Percentiles rank a stretch among this genome's conserved stretches.
These are phyloP conservation scores for Fraxinus nigra DNA, from an alignment of 305 asterid species.

Conservation along the genomic window DNA sequence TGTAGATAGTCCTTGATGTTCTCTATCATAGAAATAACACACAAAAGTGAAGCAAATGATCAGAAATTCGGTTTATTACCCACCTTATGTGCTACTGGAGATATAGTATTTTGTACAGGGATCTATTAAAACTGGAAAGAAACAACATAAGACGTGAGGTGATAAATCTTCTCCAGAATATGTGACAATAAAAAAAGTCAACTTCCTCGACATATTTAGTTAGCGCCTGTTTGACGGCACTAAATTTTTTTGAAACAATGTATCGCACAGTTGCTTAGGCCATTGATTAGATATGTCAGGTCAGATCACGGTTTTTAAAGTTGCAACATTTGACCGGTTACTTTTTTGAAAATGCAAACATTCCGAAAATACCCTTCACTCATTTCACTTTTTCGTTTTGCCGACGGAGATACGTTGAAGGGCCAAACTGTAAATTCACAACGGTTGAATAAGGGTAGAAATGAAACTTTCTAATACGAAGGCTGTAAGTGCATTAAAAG, in stretches of 20 bases:
- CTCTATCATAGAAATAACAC: background rate
- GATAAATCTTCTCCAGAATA: background rate
- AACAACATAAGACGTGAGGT: background rate
- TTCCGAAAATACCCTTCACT: background rate
- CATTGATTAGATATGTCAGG: background rate
- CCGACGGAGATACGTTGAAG: background rate
- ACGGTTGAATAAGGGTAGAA: background rate
- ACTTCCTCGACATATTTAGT: constrained; percentile 1
- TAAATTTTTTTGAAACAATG: background rate
- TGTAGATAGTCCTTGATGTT: background rate
- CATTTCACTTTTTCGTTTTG: too few relatives aligned
- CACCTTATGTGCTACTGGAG: background rate
- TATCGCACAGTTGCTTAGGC: background rate
- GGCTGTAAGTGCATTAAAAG: background rate
- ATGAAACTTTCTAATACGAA: background rate
- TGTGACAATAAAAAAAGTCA: constrained; percentile 1
- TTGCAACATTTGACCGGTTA: background rate
- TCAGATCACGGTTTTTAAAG: background rate
- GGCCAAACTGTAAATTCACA: background rate
- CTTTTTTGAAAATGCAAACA: background rate
- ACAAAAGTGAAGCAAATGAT: constrained; percentile 2
- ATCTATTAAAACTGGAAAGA: constrained; percentile 7
- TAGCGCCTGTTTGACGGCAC: background rate
- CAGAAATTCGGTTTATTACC: background rate
- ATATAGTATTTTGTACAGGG: background rate